phyloP scores from a whole-genome alignment of 2,329 filamentous ascomycete genomes.

The Colletotrichum orbiculare region DNA sequence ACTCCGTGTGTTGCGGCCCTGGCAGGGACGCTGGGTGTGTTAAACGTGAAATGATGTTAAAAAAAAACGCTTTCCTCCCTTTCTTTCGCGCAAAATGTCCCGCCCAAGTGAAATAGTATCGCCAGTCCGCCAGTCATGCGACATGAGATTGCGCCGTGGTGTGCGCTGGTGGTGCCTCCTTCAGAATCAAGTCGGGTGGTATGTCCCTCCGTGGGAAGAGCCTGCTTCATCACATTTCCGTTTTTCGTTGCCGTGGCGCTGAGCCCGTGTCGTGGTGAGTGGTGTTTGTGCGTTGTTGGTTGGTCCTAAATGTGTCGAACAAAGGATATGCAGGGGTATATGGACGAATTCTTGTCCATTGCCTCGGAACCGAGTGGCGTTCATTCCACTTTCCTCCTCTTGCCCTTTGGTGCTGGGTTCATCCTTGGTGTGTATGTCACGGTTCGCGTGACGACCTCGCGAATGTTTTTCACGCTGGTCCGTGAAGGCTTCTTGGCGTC shows the following conservation, averaged over 20 bases:
- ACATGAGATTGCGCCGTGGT: slow-evolving; percentile 17
- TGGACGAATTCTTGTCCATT: slow-evolving; percentile 3
- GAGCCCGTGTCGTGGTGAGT: slow-evolving; percentile 21
- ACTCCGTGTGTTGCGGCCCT: slow-evolving; percentile 29
- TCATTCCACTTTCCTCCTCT: slow-evolving; percentile 79
- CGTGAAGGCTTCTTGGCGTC: slow-evolving; percentile 66
- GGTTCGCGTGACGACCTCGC: slow-evolving; percentile 93
- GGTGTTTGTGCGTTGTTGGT: slow-evolving; percentile 12
- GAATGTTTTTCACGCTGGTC: slow-evolving; percentile 76
- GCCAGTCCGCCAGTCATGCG: slow-evolving; percentile 6
- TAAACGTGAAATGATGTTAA: slow-evolving; percentile 24
- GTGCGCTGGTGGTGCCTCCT: slow-evolving; percentile 27
- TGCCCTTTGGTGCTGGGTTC: slow-evolving; percentile 90
- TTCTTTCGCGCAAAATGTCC: slow-evolving; percentile 33
- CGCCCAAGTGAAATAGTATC: slow-evolving; percentile 5
- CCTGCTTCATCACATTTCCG: slow-evolving; percentile 36
- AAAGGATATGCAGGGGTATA: slow-evolving; percentile 27
- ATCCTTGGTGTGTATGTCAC: slow-evolving; percentile 91
- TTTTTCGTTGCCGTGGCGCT: slow-evolving; percentile 26
- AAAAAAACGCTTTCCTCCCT: slow-evolving; percentile 28
- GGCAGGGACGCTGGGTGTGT: slow-evolving; percentile 16
- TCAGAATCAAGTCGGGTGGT: slow-evolving; percentile 32
- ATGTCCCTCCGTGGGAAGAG: slow-evolving; percentile 34
- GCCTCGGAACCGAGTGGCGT: background rate
- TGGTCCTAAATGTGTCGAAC: slow-evolving; percentile 6